These are phyloP conservation scores for Apiospora koreana DNA, from an alignment of 2,329 filamentous ascomycete genomes.

Conservation along the genomic window DNA sequence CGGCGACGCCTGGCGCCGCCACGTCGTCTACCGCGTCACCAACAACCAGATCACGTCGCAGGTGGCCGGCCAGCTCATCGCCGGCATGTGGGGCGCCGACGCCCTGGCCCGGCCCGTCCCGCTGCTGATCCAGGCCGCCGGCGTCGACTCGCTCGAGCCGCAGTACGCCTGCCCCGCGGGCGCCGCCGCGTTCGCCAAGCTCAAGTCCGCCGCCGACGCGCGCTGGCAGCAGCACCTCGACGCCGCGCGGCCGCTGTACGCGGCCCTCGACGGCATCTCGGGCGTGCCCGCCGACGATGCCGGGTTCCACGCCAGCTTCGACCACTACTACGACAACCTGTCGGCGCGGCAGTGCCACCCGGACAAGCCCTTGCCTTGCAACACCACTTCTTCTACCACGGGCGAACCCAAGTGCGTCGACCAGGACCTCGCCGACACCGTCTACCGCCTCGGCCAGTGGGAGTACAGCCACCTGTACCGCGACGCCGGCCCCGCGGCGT, in stretches of 20 bases:
- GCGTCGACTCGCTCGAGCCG: conserved; percentile 74
- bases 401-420: conserved; percentile 61
- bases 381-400: too few relatives aligned
- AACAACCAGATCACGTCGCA: conserved; percentile 83
- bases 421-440: conserved; percentile 62
- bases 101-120: conserved; percentile 40
- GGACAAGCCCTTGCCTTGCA: conserved; percentile 69
- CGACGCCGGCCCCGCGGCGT: conserved; percentile 61
- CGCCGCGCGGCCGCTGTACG: conserved; percentile 55
- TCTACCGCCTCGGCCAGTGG: conserved; percentile 77
- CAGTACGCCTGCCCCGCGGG: conserved; percentile 66
- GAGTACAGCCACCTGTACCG: conserved; percentile 82
- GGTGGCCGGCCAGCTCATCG: conserved; percentile 73
- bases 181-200: conserved; percentile 39
- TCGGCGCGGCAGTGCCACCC: conserved; percentile 76
- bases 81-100: conserved; percentile 62
- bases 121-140: conserved; percentile 52
- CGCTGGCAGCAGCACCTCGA: conserved; percentile 67
- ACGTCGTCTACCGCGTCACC: conserved; percentile 70
- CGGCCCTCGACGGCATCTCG: conserved; percentile 65
- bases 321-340: conserved; percentile 85
- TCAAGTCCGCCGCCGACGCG: conserved; percentile 45
- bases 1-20: conserved; percentile 38
- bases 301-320: conserved; percentile 71
- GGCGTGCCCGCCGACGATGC: conserved; percentile 57